These are phyloP conservation scores for Maudiozyma bulderi DNA, from an alignment of 805 yeast species.

Conservation along the genomic window DNA sequence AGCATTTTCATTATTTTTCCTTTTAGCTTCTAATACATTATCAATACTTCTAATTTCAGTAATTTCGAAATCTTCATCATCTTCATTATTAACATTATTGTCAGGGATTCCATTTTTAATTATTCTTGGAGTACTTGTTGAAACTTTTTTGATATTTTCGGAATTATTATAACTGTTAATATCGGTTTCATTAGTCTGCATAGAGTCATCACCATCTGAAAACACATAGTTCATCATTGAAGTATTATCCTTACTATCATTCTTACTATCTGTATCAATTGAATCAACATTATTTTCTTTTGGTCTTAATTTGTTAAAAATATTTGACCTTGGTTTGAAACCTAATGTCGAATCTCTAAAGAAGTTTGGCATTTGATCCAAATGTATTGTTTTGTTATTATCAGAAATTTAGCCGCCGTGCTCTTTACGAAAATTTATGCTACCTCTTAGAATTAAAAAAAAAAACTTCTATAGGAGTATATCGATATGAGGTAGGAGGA, in stretches of 20 bases:
- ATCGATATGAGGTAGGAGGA: neutral
- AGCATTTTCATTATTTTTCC: neutral
- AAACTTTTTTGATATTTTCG: neutral
- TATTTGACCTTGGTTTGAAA: conserved; percentile 27
- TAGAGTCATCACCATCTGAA: conserved; percentile 1
- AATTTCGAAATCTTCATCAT: conserved; percentile 33
- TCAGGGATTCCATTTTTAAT: neutral
- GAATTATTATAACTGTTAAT: neutral
- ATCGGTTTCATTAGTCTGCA: neutral
- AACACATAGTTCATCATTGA: conserved; percentile 15
- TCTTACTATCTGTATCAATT: neutral
- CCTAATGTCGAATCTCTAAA: conserved; percentile 25
- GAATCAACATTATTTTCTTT: conserved; percentile 9
- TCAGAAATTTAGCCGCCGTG: conserved; percentile 16
- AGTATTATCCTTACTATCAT: conserved; percentile 1
- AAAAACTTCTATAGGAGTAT: too few species aligned
- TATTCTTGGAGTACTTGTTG: conserved; percentile 10
- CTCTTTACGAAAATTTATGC: too few species aligned
- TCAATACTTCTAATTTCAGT: conserved; percentile 31
- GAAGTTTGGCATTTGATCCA: conserved; percentile 24
- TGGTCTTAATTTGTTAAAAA: conserved; percentile 22
- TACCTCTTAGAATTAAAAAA: neutral
- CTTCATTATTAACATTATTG: neutral
- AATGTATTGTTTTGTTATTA: neutral
- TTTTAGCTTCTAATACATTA: neutral